Evolutionary conservation across 805 yeast species (phyloP).

Genomic region (Kurtzmaniella fragi): DNA sequence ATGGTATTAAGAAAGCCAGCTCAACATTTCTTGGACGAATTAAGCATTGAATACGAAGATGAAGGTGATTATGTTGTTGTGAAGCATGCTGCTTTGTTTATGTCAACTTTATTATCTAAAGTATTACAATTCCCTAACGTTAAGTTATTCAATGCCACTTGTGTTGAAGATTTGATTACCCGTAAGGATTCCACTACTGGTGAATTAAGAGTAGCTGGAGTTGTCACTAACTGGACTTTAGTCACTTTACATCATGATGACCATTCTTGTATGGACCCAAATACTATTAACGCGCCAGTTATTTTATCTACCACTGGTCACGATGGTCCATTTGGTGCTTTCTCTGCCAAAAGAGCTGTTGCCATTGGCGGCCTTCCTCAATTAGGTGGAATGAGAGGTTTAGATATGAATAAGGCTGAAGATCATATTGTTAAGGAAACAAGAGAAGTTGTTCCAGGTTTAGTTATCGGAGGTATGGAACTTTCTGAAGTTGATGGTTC

Average conservation of each 20-base stretch:
- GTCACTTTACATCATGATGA: slow-evolving; percentile 71
- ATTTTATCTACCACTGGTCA: slow-evolving; percentile 74
- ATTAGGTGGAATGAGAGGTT: slow-evolving; percentile 69
- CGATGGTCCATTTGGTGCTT: slow-evolving; percentile 82
- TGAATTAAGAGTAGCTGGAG: slow-evolving; percentile 66
- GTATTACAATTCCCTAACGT: slow-evolving; percentile 69
- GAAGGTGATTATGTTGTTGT: slow-evolving; percentile 79
- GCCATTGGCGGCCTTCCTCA: slow-evolving; percentile 17
- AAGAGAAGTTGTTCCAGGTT: slow-evolving; percentile 60
- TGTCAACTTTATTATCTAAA: slow-evolving; percentile 64
- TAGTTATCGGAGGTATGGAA: slow-evolving; percentile 75
- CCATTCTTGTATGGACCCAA: slow-evolving; percentile 81
- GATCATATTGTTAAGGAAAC: slow-evolving; percentile 69
- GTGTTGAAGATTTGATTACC: slow-evolving; percentile 76
- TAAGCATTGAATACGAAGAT: slow-evolving; percentile 65
- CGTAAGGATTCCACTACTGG: slow-evolving; percentile 55
- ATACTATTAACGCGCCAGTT: slow-evolving; percentile 62
- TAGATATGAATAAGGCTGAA: slow-evolving; percentile 75
- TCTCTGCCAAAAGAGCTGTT: slow-evolving; percentile 57
- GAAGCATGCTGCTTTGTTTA: slow-evolving; percentile 74
- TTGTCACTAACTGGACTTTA: slow-evolving; percentile 79
- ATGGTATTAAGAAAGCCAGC: slow-evolving; percentile 81
- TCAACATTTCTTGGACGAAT: slow-evolving; percentile 58
- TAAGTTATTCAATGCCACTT: slow-evolving; percentile 73
- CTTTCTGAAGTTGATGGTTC: slow-evolving; percentile 71